Conservation (phyloP, 768 basidiomycete species). For the Macrolepiota dolichaula region DNA sequence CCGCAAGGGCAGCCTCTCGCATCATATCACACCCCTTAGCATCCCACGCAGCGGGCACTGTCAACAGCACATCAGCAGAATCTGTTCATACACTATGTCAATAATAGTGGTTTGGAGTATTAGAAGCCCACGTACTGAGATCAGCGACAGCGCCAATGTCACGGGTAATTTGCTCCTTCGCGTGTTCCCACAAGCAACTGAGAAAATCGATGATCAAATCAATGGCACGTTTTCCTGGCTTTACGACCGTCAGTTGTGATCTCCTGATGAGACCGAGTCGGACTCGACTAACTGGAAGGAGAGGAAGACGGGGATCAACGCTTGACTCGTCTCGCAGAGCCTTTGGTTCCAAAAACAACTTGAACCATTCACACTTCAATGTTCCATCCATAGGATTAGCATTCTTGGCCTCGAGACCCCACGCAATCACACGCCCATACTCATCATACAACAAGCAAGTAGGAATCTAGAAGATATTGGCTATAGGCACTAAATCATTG, state of each 20-base stretch:
- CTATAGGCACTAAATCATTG: slow-evolving; percentile 7
- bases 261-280: background rate
- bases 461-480: slow-evolving; percentile 44
- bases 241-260: background rate
- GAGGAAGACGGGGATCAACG: slow-evolving; percentile 76
- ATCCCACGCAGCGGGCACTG: slow-evolving; percentile 91
- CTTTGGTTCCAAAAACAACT: slow-evolving; percentile 81
- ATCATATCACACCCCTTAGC: slow-evolving; percentile 81
- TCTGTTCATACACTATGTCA: slow-evolving; percentile 37
- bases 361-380: slow-evolving; percentile 65
- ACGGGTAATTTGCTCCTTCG: slow-evolving; percentile 81
- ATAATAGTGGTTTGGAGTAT: slow-evolving; percentile 2
- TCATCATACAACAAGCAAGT: slow-evolving; percentile 84
- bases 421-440: slow-evolving; percentile 68
- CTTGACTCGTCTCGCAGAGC: slow-evolving; percentile 69
- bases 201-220: slow-evolving; percentile 86
- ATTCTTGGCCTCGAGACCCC: slow-evolving; percentile 89
- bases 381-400: slow-evolving; percentile 65
- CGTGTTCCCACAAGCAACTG: slow-evolving; percentile 81
- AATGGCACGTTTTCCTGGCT: slow-evolving; percentile 73
- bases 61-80: slow-evolving; percentile 80
- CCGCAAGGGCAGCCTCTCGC: slow-evolving; percentile 79
- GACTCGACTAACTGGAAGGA: slow-evolving; percentile 57
- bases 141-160: slow-evolving; percentile 87
- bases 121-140: slow-evolving; percentile 50